Base-by-base conservation (phyloP, 2,329 filamentous ascomycete genomes). In the Phyllosticta citribraziliensis region DNA sequence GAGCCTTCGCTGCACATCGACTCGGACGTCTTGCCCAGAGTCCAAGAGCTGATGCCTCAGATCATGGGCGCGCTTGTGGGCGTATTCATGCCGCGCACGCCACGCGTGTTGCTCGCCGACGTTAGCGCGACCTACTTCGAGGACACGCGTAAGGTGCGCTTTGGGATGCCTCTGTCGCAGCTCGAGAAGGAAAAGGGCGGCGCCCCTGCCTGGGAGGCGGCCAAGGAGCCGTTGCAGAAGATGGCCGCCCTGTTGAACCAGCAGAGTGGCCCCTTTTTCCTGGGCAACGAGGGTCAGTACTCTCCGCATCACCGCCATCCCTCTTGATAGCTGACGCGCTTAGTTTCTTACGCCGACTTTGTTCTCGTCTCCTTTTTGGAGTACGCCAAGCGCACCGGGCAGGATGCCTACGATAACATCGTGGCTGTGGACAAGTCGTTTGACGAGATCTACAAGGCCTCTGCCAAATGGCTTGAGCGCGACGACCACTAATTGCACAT, bases 251-350 rank as follows among this genome's bases (percentile, higher is more conserved):
- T 84, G 59, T 67, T 88, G 64, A 79, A 79, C 65, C 80, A 84
- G 71, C 80, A 80, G 47, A 68, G 73, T 0, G 87, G 87, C 0
- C 82, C 83, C 0, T 89, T 83, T 68, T 83, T 89, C 60, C 56
- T 82, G 63, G 87, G 87, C 0, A 72, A 79, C 55, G 78, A 76
- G 63, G 73, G 72, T 73, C 51, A 67, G 70, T n/a, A 67, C 5
- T 80, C 63, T 70, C 64, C 62, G 61, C 30, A 19, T 61, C 67
- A 54, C 20, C 27, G 19, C 35, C 11, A 35, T 47, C 65, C 52
- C 12, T 27, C 14, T 22, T 4, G 51, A 27, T 19, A 55, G 55
- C 56, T 63, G 55, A 61, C 40, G 6, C 14, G 22, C 30, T 14
- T 51, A 71, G 73, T 73, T 5, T 74, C 72, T 10, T 75, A 75